These are phyloP conservation scores for Pseudoturritis turrita DNA, from an alignment of 345 rosid genomes.

Conservation along the genomic window DNA sequence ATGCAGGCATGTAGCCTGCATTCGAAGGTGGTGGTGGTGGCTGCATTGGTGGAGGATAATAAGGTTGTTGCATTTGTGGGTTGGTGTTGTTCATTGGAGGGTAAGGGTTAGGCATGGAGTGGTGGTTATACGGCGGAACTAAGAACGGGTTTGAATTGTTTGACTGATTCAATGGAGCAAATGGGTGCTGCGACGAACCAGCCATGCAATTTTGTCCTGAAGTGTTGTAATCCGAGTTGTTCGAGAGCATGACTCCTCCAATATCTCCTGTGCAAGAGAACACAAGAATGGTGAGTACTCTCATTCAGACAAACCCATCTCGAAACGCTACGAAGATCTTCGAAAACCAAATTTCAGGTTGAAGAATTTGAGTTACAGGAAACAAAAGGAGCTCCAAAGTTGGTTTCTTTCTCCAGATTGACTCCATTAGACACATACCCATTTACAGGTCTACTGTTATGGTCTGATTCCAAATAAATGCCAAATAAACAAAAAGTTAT, in stretches of 20 bases:
- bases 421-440: not conserved
- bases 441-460: not conserved
- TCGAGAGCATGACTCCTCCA: conserved; percentile 45
- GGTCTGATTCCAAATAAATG: not conserved
- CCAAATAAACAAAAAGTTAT: not conserved
- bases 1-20: conserved; percentile 47
- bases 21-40: conserved; percentile 54
- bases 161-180: conserved; percentile 13
- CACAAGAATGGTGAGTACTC: not conserved
- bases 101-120: conserved; percentile 13
- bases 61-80: conserved; percentile 25
- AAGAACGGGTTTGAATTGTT: conserved; percentile 13
- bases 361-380: not conserved
- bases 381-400: not conserved
- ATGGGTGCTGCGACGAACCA: conserved; percentile 25
- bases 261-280: conserved; percentile 39
- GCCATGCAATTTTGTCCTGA: conserved; percentile 23
- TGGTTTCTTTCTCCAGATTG: not conserved
- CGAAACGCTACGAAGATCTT: not conserved
- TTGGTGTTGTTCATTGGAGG: conserved; percentile 29
- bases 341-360: not conserved
- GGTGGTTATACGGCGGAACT: not conserved
- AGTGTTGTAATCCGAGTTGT: not conserved
- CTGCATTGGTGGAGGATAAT: conserved; percentile 41
- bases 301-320: conserved; percentile 1